Base-by-base conservation (phyloP, 495 filamentous ascomycete genomes). In the Penicillium odoratum region DNA sequence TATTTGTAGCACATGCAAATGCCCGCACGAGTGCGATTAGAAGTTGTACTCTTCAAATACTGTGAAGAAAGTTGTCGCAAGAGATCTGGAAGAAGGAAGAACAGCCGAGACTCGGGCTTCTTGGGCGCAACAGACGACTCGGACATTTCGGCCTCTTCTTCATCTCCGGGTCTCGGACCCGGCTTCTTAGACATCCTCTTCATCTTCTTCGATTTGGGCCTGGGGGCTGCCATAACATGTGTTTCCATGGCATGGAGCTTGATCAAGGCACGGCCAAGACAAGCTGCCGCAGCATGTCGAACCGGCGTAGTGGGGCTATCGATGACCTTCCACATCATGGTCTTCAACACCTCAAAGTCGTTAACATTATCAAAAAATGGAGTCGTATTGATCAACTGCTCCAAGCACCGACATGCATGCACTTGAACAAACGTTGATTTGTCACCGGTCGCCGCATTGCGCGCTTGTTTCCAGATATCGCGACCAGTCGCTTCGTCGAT, bases 381-480 rank as follows among this genome's bases (percentile, higher is more conserved):
- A 0, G 92, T 97, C 50, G 77, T 72, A 48, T 78, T 85, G 31
- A 89, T 73, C 51, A 98, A 72, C 47, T 85, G 78, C 65, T 91
- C 89, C 54, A 98, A 70, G 66, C 92, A 96, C 54, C 84, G 83
- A 62, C 89, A 96, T 11, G 91, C 90, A 55, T 84, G 84, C 11
- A 88, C 81, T 67, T 98, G 87, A 26, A 91, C 92, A 44, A 95
- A 80, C 5, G 85, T 82, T 9, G 92, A 87, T 69, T 93, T 97
- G 68, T 98, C 94, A 43, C 80, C 78, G 1, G 86, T 82, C 9
- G 90, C 88, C 54, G 86, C 83, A 71, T 82, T 88, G 46, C 94
- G 83, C 26, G 89, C 88, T 64, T 91, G 88, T 70, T 97, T 99
- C 94, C 93, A 98, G 29, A 92, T 84, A 67, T 97, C 93, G 62